Percentiles rank a stretch among this genome's conserved stretches.
Conservation (phyloP, 306 rosid species). For the Dicorynia guianensis region DNA sequence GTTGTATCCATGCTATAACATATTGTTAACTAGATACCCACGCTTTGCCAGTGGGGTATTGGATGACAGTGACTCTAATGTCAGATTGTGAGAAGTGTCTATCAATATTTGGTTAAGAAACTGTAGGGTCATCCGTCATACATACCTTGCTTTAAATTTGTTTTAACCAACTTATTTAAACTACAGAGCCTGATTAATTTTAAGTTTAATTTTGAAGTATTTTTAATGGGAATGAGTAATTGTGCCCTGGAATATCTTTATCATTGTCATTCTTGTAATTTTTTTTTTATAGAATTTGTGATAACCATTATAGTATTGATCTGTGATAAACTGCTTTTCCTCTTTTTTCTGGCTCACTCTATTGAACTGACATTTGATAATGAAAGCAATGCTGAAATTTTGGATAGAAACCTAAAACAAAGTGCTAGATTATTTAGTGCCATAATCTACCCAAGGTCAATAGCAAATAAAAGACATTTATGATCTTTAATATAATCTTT, state of each 20-base stretch:
- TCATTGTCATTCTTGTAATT: neutral
- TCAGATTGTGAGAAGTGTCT: neutral
- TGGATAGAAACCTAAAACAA: neutral
- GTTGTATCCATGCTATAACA: conserved; percentile 6
- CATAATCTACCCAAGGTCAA: conserved; percentile 1
- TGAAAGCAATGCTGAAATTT: neutral
- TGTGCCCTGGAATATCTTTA: neutral
- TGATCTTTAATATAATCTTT: conserved; percentile 27
- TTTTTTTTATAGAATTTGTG: neutral
- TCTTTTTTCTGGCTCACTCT: neutral
- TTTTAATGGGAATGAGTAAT: neutral
- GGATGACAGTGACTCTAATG: neutral
- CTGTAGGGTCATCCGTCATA: neutral
- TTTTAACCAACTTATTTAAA: conserved; percentile 12
- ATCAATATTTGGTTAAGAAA: neutral
- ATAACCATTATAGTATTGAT: neutral
- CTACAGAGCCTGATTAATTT: neutral
- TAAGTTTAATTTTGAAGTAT: conserved; percentile 7
- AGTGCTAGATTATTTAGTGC: neutral
- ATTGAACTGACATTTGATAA: neutral
- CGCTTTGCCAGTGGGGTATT: conserved; percentile 14
- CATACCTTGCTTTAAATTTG: neutral
- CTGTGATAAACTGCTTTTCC: conserved; percentile 16
- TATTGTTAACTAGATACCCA: neutral
- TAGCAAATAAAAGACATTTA: conserved; percentile 1